A percentile compares a stretch with the other conserved stretches of the same genome.
These are phyloP conservation scores for Talaromyces verruculosus DNA, from an alignment of 2,329 filamentous ascomycete genomes.

Conservation along the genomic window DNA sequence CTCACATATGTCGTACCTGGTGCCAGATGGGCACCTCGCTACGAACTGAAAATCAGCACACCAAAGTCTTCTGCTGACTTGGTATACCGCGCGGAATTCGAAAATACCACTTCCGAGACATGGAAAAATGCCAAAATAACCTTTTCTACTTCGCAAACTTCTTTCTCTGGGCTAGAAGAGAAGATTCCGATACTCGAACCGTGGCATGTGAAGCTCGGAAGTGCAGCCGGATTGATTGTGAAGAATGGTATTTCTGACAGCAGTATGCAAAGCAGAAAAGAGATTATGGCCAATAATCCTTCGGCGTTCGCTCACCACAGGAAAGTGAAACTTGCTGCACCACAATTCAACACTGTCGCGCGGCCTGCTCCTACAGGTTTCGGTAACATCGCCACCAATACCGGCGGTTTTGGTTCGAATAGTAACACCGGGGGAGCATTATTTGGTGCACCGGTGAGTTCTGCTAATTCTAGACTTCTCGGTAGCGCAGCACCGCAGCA, in stretches of 20 bases:
- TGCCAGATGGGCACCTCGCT: conserved; percentile 61
- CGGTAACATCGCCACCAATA: neutral
- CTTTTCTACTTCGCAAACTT: conserved; percentile 64
- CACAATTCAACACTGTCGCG: neutral
- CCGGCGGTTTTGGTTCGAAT: neutral
- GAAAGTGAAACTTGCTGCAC: neutral
- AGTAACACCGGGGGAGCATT: neutral
- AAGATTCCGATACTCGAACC: conserved; percentile 55
- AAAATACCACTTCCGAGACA: conserved; percentile 63
- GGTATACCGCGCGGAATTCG: conserved; percentile 63
- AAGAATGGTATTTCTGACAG: conserved; percentile 25
- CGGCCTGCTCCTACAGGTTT: neutral
- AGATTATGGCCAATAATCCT: conserved; percentile 12
- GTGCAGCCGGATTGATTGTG: conserved; percentile 28
- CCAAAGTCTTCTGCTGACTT: conserved; percentile 54
- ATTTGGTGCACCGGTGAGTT: neutral
- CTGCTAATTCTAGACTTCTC: neutral
- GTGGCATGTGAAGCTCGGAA: conserved; percentile 57
- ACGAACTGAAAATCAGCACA: conserved; percentile 63
- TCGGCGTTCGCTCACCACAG: neutral
- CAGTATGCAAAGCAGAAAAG: conserved; percentile 20
- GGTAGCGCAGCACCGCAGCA: neutral
- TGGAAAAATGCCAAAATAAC: conserved; percentile 62
- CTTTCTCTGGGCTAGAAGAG: conserved; percentile 57
- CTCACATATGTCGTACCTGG: conserved; percentile 61